Evolutionary conservation across 2,329 filamentous ascomycete genomes (phyloP).

Genomic region (Talaromyces verruculosus): DNA sequence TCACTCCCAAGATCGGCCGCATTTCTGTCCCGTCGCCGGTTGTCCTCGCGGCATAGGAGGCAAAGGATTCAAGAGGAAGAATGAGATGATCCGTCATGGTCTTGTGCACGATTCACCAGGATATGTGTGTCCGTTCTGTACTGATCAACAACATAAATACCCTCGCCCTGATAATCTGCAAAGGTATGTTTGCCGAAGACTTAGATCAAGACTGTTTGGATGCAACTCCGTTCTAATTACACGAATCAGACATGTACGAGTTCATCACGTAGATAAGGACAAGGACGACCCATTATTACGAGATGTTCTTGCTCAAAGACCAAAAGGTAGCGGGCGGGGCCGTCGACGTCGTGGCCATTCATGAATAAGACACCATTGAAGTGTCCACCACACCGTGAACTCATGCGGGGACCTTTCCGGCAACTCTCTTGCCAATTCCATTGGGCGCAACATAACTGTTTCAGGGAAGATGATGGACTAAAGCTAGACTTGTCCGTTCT

Average conservation of each 20-base stretch:
- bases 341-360: constrained; percentile 62
- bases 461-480: neutral
- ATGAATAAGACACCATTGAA: constrained; percentile 12
- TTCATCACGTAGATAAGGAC: constrained; percentile 85
- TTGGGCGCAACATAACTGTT: neutral
- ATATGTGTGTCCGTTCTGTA: constrained; percentile 95
- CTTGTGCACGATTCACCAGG: constrained; percentile 92
- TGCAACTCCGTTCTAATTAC: constrained; percentile 11
- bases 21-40: constrained; percentile 60
- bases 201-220: constrained; percentile 1
- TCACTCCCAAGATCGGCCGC: constrained; percentile 62
- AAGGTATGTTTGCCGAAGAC: constrained; percentile 58
- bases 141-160: constrained; percentile 89
- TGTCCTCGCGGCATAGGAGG: constrained; percentile 62
- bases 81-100: constrained; percentile 73
- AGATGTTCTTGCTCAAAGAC: constrained; percentile 80
- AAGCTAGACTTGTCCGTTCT: neutral
- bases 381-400: neutral
- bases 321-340: constrained; percentile 79
- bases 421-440: too few relatives aligned
- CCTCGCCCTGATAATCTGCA: constrained; percentile 94
- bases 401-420: neutral
- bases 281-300: constrained; percentile 80
- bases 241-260: constrained; percentile 77
- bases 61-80: constrained; percentile 67